These are phyloP conservation scores for Penicillium sumatraense DNA, from an alignment of 2,329 filamentous ascomycete species.

Conservation along the genomic window DNA sequence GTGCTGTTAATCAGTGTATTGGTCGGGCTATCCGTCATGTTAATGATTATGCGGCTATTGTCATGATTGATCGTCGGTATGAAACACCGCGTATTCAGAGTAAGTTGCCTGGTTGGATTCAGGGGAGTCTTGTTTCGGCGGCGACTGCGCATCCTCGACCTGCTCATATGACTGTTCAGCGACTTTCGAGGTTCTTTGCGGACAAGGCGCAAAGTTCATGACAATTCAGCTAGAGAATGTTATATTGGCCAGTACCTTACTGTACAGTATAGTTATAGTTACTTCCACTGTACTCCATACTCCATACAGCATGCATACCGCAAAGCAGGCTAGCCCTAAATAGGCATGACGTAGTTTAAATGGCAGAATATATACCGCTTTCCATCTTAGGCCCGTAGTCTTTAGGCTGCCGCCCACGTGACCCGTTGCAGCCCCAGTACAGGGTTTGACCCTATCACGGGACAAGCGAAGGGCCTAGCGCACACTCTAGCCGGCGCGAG, in stretches of 20 bases:
- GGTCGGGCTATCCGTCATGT: slow-evolving; percentile 88
- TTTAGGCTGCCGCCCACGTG: slow-evolving; percentile 16
- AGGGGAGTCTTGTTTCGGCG: slow-evolving; percentile 60
- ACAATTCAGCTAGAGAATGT: background rate
- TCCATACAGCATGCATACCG: too few relatives aligned
- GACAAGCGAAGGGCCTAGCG: slow-evolving; percentile 44
- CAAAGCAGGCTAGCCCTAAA: too few relatives aligned
- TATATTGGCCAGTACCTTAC: too few relatives aligned
- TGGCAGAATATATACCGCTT: background rate
- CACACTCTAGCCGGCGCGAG: slow-evolving; percentile 40
- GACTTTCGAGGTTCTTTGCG: slow-evolving; percentile 40
- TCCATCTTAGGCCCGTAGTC: background rate
- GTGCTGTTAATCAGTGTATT: slow-evolving; percentile 95
- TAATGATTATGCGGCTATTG: slow-evolving; percentile 86
- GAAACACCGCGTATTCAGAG: slow-evolving; percentile 70
- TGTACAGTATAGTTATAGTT: too few relatives aligned
- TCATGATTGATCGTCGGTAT: slow-evolving; percentile 83
- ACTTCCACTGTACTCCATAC: too few relatives aligned
- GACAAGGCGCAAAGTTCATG: slow-evolving; percentile 9
- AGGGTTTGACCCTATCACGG: slow-evolving; percentile 39
- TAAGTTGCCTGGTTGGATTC: slow-evolving; percentile 91
- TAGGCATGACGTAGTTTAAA: background rate
- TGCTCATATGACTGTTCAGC: slow-evolving; percentile 31
- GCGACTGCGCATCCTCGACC: slow-evolving; percentile 27
- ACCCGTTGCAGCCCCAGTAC: slow-evolving; percentile 15